Percentiles rank a stretch among this genome's conserved stretches.
phyloP scores from a whole-genome alignment of 495 filamentous ascomycete species.

The Halenospora varia region DNA sequence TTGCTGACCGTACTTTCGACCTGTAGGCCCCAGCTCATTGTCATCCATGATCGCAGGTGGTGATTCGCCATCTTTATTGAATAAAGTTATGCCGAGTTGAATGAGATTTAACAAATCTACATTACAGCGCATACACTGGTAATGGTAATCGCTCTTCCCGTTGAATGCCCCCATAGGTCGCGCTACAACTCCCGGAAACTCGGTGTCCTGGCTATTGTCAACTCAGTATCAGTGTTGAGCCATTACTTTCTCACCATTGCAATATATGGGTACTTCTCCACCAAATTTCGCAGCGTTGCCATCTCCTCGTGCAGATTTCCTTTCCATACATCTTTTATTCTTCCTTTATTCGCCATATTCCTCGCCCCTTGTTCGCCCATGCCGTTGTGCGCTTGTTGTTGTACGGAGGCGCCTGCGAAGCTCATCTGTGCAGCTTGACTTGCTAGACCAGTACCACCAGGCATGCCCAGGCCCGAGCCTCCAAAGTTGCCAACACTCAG shows the following conservation, averaged over 20 bases:
- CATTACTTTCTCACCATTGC: conserved; percentile 72
- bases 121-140: conserved; percentile 95
- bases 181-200: conserved; percentile 94
- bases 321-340: conserved; percentile 95
- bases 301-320: conserved; percentile 90
- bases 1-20: conserved; percentile 45
- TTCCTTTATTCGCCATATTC: conserved; percentile 48
- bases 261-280: conserved; percentile 90
- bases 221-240: neutral
- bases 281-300: conserved; percentile 67
- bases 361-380: conserved; percentile 33
- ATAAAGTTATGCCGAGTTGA: conserved; percentile 90
- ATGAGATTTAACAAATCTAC: conserved; percentile 97
- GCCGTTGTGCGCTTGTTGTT: conserved; percentile 51
- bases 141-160: conserved; percentile 95
- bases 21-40: conserved; percentile 33
- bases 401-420: conserved; percentile 73
- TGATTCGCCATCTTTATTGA: conserved; percentile 80
- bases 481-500: conserved; percentile 58
- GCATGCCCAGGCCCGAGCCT: conserved; percentile 47
- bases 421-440: conserved; percentile 85
- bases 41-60: conserved; percentile 53
- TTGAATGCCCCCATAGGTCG: conserved; percentile 91
- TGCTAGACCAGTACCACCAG: conserved; percentile 76
- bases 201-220: conserved; percentile 69